Percentiles rank a stretch among this genome's conserved stretches.
These are phyloP conservation scores for Populus pruinosa DNA, from an alignment of 345 rosid genomes.

Conservation along the genomic window DNA sequence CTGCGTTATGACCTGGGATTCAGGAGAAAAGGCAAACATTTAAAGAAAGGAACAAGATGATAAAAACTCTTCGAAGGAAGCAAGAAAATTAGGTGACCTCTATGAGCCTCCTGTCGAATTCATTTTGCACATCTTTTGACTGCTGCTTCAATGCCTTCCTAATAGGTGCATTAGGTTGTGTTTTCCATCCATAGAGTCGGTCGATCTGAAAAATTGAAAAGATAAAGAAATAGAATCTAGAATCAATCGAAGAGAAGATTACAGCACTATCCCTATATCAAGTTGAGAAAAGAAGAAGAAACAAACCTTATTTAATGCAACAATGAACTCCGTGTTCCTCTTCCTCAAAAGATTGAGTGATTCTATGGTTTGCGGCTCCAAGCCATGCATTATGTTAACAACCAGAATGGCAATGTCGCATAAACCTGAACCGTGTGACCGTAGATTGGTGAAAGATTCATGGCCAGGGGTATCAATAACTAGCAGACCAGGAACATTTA, in stretches of 20 bases:
- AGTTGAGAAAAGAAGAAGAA: neutral
- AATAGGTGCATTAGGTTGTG: slow-evolving; percentile 72
- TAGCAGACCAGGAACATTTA: slow-evolving; percentile 90
- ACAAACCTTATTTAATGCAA: slow-evolving; percentile 85
- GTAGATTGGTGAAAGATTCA: slow-evolving; percentile 82
- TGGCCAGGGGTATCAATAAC: slow-evolving; percentile 99
- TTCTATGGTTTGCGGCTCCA: slow-evolving; percentile 90
- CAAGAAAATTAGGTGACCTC: slow-evolving; percentile 32
- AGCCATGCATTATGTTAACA: slow-evolving; percentile 91
- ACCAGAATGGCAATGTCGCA: slow-evolving; percentile 97
- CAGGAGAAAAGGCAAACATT: slow-evolving; percentile 5
- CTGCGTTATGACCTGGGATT: slow-evolving; percentile 60
- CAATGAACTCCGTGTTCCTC: slow-evolving; percentile 85
- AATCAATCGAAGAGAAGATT: neutral
- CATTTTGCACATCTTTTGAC: slow-evolving; percentile 55
- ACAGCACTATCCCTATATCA: slow-evolving; percentile 4
- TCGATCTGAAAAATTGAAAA: slow-evolving; percentile 58
- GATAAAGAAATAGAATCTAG: neutral
- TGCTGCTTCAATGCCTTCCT: slow-evolving; percentile 65
- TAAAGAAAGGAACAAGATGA: neutral
- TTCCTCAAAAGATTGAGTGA: slow-evolving; percentile 79
- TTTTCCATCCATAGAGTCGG: slow-evolving; percentile 88
- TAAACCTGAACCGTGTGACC: slow-evolving; percentile 88
- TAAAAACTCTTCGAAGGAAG: neutral
- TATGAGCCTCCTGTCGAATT: slow-evolving; percentile 69